Conservation (phyloP, 352 stramenopile genomes). For the Pythium apleroticum region DNA sequence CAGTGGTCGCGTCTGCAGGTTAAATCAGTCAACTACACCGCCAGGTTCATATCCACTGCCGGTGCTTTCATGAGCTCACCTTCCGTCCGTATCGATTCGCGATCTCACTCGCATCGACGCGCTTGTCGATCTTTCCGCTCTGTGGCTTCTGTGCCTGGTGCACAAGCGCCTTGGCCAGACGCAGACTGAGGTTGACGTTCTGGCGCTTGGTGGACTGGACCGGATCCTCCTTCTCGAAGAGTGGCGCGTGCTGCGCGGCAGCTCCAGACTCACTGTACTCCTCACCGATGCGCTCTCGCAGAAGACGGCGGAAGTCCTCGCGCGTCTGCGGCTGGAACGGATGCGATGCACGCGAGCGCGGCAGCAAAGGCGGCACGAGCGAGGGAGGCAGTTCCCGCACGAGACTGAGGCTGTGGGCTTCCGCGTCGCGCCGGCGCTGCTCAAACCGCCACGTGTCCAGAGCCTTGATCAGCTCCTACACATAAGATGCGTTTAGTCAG, state of each 20-base stretch:
- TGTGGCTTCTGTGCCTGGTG: conserved; percentile 14
- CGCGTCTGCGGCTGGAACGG: conserved; percentile 31
- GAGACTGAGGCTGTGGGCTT: conserved; percentile 47
- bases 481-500: not conserved
- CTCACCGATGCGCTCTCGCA: conserved; percentile 43
- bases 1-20: conserved; percentile 16
- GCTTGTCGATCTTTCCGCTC: conserved; percentile 30
- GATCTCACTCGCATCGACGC: conserved; percentile 16
- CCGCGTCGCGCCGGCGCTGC: conserved; percentile 50
- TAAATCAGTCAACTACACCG: too few species aligned
- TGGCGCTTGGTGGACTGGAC: conserved; percentile 32
- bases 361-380: conserved; percentile 31
- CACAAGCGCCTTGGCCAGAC: conserved; percentile 36
- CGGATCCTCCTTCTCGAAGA: conserved; percentile 35
- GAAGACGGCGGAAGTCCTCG: conserved; percentile 35
- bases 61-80: conserved; percentile 9
- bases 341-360: conserved; percentile 8
- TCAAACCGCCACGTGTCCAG: conserved; percentile 53
- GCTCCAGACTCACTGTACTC: conserved; percentile 39
- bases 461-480: conserved; percentile 41
- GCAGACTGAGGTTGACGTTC: conserved; percentile 36
- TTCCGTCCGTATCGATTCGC: conserved; percentile 24
- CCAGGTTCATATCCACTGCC: too few species aligned
- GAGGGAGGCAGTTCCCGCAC: conserved; percentile 41
- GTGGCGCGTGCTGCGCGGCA: not conserved